Evolutionary conservation across 495 filamentous ascomycete species (phyloP).

Genomic region (Talaromyces wortmannii): DNA sequence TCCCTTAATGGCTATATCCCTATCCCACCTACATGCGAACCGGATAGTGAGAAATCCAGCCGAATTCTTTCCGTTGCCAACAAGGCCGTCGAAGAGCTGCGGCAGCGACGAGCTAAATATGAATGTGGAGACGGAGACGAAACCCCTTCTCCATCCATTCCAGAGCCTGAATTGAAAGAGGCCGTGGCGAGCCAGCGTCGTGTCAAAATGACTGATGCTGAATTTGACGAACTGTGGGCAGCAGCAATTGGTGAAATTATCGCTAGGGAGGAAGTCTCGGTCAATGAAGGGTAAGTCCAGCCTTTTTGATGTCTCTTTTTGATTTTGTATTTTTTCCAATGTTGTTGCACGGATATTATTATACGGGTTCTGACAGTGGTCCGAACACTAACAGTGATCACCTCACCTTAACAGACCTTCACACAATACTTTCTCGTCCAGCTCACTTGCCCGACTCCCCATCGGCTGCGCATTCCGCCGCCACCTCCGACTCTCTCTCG

Average conservation of each 20-base stretch:
- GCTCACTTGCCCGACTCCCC: conserved; percentile 82
- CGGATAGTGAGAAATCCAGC: conserved; percentile 86
- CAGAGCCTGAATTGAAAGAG: conserved; percentile 70
- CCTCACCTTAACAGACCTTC: conserved; percentile 61
- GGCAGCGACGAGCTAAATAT: conserved; percentile 78
- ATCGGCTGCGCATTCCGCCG: conserved; percentile 81
- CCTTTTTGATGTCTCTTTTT: conserved; percentile 4
- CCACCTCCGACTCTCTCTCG: conserved; percentile 85
- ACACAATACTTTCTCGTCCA: conserved; percentile 53
- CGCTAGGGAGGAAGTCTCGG: conserved; percentile 72
- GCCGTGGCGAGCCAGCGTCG: conserved; percentile 63
- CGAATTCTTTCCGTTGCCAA: conserved; percentile 82
- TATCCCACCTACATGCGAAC: conserved; percentile 86
- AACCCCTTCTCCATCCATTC: conserved; percentile 55
- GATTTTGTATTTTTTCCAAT: conserved; percentile 5
- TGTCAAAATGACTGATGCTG: conserved; percentile 71
- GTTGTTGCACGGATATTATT: conserved; percentile 4
- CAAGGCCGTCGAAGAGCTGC: conserved; percentile 78
- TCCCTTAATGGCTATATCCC: conserved; percentile 76
- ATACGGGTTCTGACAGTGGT: conserved; percentile 42
- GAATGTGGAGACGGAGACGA: conserved; percentile 73
- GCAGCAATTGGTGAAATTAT: conserved; percentile 81
- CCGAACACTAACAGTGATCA: conserved; percentile 71
- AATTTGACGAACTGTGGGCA: conserved; percentile 90
- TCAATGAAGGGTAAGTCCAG: conserved; percentile 68